These are phyloP conservation scores for Ambrosia artemisiifolia DNA, from an alignment of 129 eudicot genomes.

Conservation along the genomic window DNA sequence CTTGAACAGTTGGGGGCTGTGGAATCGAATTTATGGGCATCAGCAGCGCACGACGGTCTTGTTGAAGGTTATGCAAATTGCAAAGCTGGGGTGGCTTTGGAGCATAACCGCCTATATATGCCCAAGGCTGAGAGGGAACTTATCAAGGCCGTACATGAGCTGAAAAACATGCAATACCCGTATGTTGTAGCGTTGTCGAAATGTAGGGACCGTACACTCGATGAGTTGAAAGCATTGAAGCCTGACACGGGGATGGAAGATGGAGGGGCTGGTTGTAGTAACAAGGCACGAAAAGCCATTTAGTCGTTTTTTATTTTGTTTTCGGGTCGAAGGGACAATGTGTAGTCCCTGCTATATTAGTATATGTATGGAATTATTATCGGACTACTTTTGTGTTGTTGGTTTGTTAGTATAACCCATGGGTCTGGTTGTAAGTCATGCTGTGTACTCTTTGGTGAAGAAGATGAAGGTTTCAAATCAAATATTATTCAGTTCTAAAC, in stretches of 20 bases:
- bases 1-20: neutral
- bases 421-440: no score
- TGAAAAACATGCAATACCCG: neutral
- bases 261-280: neutral
- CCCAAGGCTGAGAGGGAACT: neutral
- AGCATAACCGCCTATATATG: neutral
- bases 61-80: neutral
- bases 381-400: no score
- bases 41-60: neutral
- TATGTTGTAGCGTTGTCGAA: neutral
- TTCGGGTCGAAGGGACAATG: neutral
- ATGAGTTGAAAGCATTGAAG: neutral
- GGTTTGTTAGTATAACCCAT: no score
- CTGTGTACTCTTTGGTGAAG: no score
- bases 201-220: neutral
- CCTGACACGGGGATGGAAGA: neutral
- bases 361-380: no score
- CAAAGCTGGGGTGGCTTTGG: neutral
- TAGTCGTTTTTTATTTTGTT: neutral
- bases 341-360: no score
- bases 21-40: neutral
- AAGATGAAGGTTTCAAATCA: no score
- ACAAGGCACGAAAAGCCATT: neutral
- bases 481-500: no score
- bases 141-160: neutral